Conservation (phyloP, 2,329 filamentous ascomycete species). For the Helminthosporium solani region DNA sequence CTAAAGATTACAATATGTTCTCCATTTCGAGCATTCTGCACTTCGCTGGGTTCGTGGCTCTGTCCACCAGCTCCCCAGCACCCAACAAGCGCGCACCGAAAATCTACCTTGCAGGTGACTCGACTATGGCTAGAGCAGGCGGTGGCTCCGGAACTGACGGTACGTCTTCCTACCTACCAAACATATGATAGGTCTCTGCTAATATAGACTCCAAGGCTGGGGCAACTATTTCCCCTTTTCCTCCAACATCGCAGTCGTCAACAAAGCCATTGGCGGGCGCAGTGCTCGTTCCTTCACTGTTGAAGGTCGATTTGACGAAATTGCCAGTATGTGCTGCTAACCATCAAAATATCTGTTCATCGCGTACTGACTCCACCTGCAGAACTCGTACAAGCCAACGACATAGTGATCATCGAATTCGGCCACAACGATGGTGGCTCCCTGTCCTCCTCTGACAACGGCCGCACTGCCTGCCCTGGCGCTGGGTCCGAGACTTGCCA, state of each 20-base stretch:
- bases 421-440: slow-evolving; percentile 71
- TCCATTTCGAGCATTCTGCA: slow-evolving; percentile 20
- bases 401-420: slow-evolving; percentile 71
- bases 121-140: slow-evolving; percentile 58
- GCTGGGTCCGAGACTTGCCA: slow-evolving; percentile 56
- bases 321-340: slow-evolving; percentile 44
- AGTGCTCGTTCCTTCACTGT: slow-evolving; percentile 66
- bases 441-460: slow-evolving; percentile 57
- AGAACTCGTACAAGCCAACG: slow-evolving; percentile 54
- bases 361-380: not conserved
- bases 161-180: not conserved
- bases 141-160: slow-evolving; percentile 42
- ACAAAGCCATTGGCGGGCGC: slow-evolving; percentile 66
- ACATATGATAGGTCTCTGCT: not conserved
- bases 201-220: slow-evolving; percentile 53
- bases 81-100: slow-evolving; percentile 41
- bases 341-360: not conserved
- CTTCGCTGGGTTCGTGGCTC: slow-evolving; percentile 20
- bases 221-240: slow-evolving; percentile 60
- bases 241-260: slow-evolving; percentile 55
- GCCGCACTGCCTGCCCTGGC: slow-evolving; percentile 60
- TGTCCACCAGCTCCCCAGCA: slow-evolving; percentile 25
- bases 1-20: slow-evolving; percentile 15
- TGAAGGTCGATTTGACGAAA: slow-evolving; percentile 63
- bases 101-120: slow-evolving; percentile 61